Percentiles rank a stretch among this genome's conserved stretches.
Conservation (phyloP, 257 asterid genomes). For the Nicotiana undulata region DNA sequence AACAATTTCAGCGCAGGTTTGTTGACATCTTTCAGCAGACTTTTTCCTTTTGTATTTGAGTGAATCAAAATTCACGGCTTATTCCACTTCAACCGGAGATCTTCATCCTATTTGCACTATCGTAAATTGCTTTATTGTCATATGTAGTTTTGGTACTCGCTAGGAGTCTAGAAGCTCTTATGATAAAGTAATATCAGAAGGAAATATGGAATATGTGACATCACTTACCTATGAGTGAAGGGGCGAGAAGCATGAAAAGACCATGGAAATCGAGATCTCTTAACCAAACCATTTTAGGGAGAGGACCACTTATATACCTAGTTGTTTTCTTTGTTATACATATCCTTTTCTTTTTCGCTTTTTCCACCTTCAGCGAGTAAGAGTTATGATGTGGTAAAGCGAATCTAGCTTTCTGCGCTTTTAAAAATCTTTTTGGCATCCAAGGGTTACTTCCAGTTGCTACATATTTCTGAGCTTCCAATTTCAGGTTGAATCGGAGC, state of each 20-base stretch:
- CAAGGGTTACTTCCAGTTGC: not conserved
- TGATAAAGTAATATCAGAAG: not conserved
- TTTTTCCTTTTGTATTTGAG: slow-evolving; percentile 4
- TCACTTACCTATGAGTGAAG: not conserved
- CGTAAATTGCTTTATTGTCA: not conserved
- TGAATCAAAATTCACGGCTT: not conserved
- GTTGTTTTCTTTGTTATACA: not conserved
- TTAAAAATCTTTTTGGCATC: not conserved
- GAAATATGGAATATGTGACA: not conserved
- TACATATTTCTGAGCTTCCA: slow-evolving; percentile 2
- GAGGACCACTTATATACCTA: not conserved
- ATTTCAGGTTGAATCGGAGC: slow-evolving; percentile 92
- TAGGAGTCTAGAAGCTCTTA: not conserved
- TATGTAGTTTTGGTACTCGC: not conserved
- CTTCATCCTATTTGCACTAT: not conserved
- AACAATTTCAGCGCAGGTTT: slow-evolving; percentile 96
- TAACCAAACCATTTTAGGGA: not conserved
- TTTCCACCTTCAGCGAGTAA: not conserved
- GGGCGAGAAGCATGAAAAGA: not conserved
- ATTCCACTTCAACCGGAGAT: not conserved
- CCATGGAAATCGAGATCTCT: not conserved
- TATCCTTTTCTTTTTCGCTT: not conserved
- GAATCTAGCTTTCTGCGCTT: not conserved
- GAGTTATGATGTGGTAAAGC: not conserved
- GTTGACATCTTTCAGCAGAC: slow-evolving; percentile 17